A percentile compares a stretch with the other conserved stretches of the same genome.
phyloP scores from a whole-genome alignment of 2,329 filamentous ascomycete genomes.

The Ophiostoma piceae region DNA sequence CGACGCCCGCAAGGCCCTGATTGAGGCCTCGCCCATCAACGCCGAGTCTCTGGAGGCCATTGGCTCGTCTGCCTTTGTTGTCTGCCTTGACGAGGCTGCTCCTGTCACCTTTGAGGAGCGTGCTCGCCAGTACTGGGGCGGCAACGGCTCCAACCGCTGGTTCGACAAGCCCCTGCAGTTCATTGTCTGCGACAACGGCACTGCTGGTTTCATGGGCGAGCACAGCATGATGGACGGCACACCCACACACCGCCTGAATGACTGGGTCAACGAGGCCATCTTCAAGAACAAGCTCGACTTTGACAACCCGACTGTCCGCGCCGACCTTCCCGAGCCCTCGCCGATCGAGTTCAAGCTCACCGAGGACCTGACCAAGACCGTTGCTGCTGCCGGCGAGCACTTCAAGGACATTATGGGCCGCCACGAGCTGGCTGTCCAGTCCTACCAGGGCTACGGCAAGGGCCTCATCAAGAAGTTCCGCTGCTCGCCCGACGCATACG shows the following conservation, averaged over 20 bases:
- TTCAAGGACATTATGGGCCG: slow-evolving; percentile 76
- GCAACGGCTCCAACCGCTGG: slow-evolving; percentile 92
- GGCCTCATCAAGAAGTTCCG: slow-evolving; percentile 99
- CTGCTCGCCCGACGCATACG: slow-evolving; percentile 93
- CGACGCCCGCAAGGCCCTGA: slow-evolving; percentile 70
- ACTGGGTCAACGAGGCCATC: slow-evolving; percentile 87
- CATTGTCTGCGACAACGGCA: slow-evolving; percentile 96
- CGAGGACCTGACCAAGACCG: slow-evolving; percentile 67
- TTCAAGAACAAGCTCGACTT: slow-evolving; percentile 94
- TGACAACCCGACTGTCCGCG: slow-evolving; percentile 69
- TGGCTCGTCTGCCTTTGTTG: slow-evolving; percentile 81
- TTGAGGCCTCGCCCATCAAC: slow-evolving; percentile 74
- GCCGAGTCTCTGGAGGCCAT: slow-evolving; percentile 71
- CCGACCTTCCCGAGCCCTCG: slow-evolving; percentile 74
- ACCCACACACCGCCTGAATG: slow-evolving; percentile 92
- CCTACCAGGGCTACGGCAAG: slow-evolving; percentile 97
- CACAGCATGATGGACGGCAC: slow-evolving; percentile 99
- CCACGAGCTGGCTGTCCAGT: slow-evolving; percentile 89
- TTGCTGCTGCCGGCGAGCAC: slow-evolving; percentile 71
- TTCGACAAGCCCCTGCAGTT: slow-evolving; percentile 98
- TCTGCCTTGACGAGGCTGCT: slow-evolving; percentile 87
- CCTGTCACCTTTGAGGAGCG: slow-evolving; percentile 95
- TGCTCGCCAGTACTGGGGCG: slow-evolving; percentile 95
- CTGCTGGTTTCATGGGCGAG: slow-evolving; percentile 95
- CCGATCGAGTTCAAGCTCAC: slow-evolving; percentile 74